Evolutionary conservation across 2,329 filamentous ascomycete species (phyloP), one percentile per base, ranked within the genome.

Genomic region (Chaetomiaceae sp.): DNA sequence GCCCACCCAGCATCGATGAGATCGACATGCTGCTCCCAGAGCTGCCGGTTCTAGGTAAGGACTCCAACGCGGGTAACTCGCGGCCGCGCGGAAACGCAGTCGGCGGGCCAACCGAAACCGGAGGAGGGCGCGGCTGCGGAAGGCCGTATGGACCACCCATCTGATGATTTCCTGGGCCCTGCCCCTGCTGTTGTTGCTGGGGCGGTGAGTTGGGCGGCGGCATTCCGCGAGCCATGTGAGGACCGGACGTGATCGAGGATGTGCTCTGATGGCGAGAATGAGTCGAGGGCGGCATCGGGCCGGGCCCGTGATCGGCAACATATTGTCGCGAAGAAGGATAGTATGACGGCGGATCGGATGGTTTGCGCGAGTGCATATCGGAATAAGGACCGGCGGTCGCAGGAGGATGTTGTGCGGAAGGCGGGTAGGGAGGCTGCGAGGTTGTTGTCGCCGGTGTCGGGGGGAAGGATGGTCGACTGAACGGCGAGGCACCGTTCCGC

Each of bases 21-120:
- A 83, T 82, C 19, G 80, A 82, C 80, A 83, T 83, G 65, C 77
- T 78, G 64, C 78, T 80, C 39, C 75, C 74, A 0, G 71, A 71
- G 51, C 70, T 73, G 22, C 71, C 74, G 3, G 76, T 70, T 54
- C 80, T 72, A 23, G 75, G 66, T 19, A 83, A 67, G 12, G 77
- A 71, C 25, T 73, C 69, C 12, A 83, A 70, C 1, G 80, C 75
- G 1, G 79, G 77, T 14, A 81, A 67, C 53, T 80, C 76, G 55
- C 83, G 80, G 33, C 77, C 70, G 4, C 74, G 70, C 0, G 73
- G 69, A 47, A 78, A 79, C 4, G 75, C 69, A 19, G 68, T 70
- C 1, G 75, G 71, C 3, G 72, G 73, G 1, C 75, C 74, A 20
- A 73, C 71, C 36, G 71, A 64, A 20, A 74, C 64, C 5, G 71